phyloP scores from a whole-genome alignment of 163 green algal genomes.

The Volvox carteri region DNA sequence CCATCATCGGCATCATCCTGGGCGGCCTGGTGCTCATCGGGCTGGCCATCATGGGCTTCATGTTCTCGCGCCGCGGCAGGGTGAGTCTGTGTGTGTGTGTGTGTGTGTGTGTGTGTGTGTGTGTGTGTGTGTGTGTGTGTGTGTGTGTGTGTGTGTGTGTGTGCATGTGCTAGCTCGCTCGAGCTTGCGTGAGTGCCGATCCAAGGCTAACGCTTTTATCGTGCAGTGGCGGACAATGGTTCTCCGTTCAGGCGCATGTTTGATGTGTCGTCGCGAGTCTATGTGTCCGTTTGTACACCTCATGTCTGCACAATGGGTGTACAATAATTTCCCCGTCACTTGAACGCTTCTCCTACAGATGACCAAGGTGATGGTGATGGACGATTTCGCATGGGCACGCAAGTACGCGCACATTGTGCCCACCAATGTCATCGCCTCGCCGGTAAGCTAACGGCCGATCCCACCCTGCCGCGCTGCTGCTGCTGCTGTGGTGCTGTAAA shows the following conservation, averaged over 20 bases:
- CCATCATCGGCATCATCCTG: slow-evolving; percentile 58
- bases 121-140: neutral
- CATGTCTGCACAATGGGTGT: neutral
- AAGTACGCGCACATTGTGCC: slow-evolving; percentile 66
- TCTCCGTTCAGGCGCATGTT: neutral
- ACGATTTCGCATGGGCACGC: slow-evolving; percentile 59
- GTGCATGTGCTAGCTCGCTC: neutral
- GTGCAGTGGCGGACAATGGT: neutral
- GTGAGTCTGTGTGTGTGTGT: neutral
- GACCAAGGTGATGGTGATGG: slow-evolving; percentile 56
- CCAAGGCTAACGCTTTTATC: neutral
- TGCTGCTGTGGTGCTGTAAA: too few species aligned
- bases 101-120: neutral
- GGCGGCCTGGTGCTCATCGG: slow-evolving; percentile 43
- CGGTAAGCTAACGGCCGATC: too few species aligned
- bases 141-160: neutral
- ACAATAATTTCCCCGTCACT: neutral
- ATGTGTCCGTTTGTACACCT: too few species aligned
- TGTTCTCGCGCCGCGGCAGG: slow-evolving; percentile 26
- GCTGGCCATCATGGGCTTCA: slow-evolving; percentile 11
- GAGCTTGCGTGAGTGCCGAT: neutral
- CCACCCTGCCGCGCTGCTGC: too few species aligned
- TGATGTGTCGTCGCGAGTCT: too few species aligned
- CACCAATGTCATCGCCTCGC: slow-evolving; percentile 60
- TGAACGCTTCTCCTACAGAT: slow-evolving; percentile 26